These are phyloP conservation scores for Penicillium samsonianum DNA, from an alignment of 495 filamentous ascomycete genomes.

Conservation along the genomic window DNA sequence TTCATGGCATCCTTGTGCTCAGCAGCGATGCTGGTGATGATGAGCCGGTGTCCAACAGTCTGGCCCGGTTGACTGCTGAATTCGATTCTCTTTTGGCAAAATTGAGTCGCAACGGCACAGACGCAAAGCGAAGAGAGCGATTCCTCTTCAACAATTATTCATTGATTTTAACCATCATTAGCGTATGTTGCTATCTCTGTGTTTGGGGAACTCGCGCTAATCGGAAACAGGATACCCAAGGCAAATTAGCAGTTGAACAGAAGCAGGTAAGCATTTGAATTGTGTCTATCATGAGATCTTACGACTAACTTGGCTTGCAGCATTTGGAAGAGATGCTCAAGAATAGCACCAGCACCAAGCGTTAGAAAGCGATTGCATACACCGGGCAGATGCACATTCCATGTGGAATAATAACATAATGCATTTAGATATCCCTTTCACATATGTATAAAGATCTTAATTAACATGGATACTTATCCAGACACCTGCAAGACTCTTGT, in stretches of 20 bases:
- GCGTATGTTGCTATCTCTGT: slow-evolving; percentile 42
- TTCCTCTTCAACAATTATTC: slow-evolving; percentile 96
- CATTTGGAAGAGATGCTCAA: slow-evolving; percentile 51
- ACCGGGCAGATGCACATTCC: slow-evolving; percentile 15
- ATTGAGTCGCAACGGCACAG: slow-evolving; percentile 65
- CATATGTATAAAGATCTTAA: not conserved
- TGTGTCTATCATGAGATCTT: not conserved
- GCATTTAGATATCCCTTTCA: slow-evolving; percentile 2
- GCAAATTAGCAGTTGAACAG: slow-evolving; percentile 76
- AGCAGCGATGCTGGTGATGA: slow-evolving; percentile 88
- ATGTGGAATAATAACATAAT: slow-evolving; percentile 3
- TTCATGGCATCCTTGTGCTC: slow-evolving; percentile 79
- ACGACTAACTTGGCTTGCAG: slow-evolving; percentile 19
- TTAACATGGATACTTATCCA: not conserved
- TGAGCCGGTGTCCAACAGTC: slow-evolving; percentile 81
- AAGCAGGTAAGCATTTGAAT: slow-evolving; percentile 46
- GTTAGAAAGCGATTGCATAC: slow-evolving; percentile 25
- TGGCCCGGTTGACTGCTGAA: slow-evolving; percentile 73
- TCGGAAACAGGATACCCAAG: slow-evolving; percentile 62
- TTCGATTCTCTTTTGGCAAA: slow-evolving; percentile 76
- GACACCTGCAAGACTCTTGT: too few species aligned
- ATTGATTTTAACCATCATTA: slow-evolving; percentile 86
- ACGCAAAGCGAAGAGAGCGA: slow-evolving; percentile 76
- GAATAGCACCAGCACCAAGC: slow-evolving; percentile 41
- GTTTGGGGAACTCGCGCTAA: slow-evolving; percentile 22